Conservation (phyloP, 2,329 filamentous ascomycete genomes). For the Arthroderma uncinatum region DNA sequence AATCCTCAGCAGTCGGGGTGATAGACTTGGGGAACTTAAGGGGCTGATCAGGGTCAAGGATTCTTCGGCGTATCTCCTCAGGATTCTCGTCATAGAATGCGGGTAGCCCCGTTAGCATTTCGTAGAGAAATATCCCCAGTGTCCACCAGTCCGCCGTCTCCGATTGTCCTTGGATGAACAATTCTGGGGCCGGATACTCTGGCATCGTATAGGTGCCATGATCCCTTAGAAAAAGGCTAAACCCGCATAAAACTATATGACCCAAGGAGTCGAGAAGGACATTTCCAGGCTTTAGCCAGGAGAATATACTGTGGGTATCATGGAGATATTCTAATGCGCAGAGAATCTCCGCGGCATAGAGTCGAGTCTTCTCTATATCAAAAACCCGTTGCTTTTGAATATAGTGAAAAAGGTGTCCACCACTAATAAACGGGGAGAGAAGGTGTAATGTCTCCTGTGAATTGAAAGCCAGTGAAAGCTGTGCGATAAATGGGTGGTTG, state of each 20-base stretch:
- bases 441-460: slow-evolving; percentile 9
- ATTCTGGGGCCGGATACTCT: slow-evolving; percentile 14
- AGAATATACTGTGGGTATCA: slow-evolving; percentile 11
- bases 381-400: slow-evolving; percentile 12
- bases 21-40: background rate
- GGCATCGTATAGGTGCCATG: background rate
- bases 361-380: slow-evolving; percentile 9
- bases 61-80: background rate
- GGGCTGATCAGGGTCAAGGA: background rate
- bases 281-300: slow-evolving; percentile 12
- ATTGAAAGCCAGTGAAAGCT: slow-evolving; percentile 12
- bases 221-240: slow-evolving; percentile 12
- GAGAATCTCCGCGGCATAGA: slow-evolving; percentile 15
- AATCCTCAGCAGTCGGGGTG: slow-evolving; percentile 6
- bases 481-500: slow-evolving; percentile 15
- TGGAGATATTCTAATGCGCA: slow-evolving; percentile 16
- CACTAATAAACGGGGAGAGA: slow-evolving; percentile 14
- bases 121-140: slow-evolving; percentile 14
- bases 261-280: slow-evolving; percentile 15
- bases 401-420: slow-evolving; percentile 14
- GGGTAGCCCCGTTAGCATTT: slow-evolving; percentile 12
- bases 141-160: slow-evolving; percentile 13
- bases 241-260: slow-evolving; percentile 14
- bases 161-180: slow-evolving; percentile 8
- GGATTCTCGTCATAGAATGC: slow-evolving; percentile 8